Base-by-base conservation (phyloP, 1,284 basidiomycete species). In the Tilletia walkeri region DNA sequence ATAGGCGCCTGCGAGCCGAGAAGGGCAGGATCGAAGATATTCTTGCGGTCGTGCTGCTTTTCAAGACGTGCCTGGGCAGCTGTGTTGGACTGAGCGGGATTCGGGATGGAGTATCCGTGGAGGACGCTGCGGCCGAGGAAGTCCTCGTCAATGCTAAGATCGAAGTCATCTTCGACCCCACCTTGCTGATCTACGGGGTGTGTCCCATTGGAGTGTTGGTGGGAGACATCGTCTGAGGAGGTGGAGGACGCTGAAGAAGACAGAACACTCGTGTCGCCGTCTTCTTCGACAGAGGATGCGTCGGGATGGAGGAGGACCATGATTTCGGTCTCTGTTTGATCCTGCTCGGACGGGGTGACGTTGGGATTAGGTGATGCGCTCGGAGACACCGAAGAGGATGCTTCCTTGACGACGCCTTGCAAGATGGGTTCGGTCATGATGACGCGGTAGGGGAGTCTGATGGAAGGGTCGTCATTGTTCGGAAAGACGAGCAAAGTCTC, bases 401-500 rank as follows among this genome's bases (percentile, higher is more conserved):
- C 16, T 39, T 20, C 71, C 0, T 66, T 54, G 30, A 80, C 76
- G 50, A 74, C 53, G 30, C 76, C 81, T 66, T 82, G 81, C 2
- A 78, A 73, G 30, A 81, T 67, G 5, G 81, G 80, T 65, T 82
- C 80, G 16, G 73, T 72, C 77, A 80, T 78, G 24, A 79, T 68
- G 36, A 77, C 73, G 34, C 70, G 73, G 53, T 76, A 56, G 2
- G 69, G 39, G 3, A 67, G 66, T 0, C 68, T 65, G 30, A 2
- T 18, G 16, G 56, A 61, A 34, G 56, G 14, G 20, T 24, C 24
- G 12, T 24, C 34, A 6, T 39, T 14, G 9, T 24, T 30, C 16
- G 30, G 14, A 34, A 24, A 24, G 20, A 73, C 59, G 20, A 69
- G 68, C 12, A 78, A 18, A 1, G 70, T 2, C 6, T 76, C 75